phyloP scores from a whole-genome alignment of 2,329 filamentous ascomycete genomes.

The Fusarium goolgardi region DNA sequence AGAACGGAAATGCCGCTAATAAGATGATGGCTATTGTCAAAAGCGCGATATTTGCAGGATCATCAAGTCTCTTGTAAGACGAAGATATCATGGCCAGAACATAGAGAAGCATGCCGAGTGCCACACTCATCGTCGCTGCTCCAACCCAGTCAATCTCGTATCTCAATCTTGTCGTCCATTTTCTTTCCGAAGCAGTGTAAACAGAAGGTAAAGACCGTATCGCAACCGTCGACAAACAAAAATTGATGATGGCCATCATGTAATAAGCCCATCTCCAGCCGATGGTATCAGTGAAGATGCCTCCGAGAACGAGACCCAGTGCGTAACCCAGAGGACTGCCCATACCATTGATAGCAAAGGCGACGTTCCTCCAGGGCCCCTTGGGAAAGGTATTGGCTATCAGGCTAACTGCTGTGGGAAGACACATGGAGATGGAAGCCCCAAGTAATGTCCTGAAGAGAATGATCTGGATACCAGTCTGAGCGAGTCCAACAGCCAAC shows the following conservation, averaged over 20 bases:
- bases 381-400: slow-evolving; percentile 54
- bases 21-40: slow-evolving; percentile 57
- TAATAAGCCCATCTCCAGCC: slow-evolving; percentile 63
- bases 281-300: slow-evolving; percentile 59
- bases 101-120: slow-evolving; percentile 63
- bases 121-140: slow-evolving; percentile 57
- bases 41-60: slow-evolving; percentile 57
- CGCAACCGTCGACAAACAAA: slow-evolving; percentile 51
- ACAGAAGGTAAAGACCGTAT: slow-evolving; percentile 53
- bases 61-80: slow-evolving; percentile 53
- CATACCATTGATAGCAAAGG: slow-evolving; percentile 59
- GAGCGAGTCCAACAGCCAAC: slow-evolving; percentile 50
- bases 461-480: slow-evolving; percentile 54
- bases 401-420: slow-evolving; percentile 53
- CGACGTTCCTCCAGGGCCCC: slow-evolving; percentile 54
- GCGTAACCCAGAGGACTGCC: slow-evolving; percentile 61
- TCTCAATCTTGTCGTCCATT: slow-evolving; percentile 46
- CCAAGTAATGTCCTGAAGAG: slow-evolving; percentile 52
- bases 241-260: slow-evolving; percentile 52
- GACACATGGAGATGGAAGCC: slow-evolving; percentile 53
- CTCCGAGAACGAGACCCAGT: slow-evolving; percentile 61
- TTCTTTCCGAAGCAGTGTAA: slow-evolving; percentile 37
- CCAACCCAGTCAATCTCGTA: slow-evolving; percentile 66
- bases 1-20: slow-evolving; percentile 63
- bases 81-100: slow-evolving; percentile 60